A percentile compares a stretch with the other conserved stretches of the same genome.
Evolutionary conservation across 345 rosid genomes (phyloP).

Genomic region (Heritiera littoralis): DNA sequence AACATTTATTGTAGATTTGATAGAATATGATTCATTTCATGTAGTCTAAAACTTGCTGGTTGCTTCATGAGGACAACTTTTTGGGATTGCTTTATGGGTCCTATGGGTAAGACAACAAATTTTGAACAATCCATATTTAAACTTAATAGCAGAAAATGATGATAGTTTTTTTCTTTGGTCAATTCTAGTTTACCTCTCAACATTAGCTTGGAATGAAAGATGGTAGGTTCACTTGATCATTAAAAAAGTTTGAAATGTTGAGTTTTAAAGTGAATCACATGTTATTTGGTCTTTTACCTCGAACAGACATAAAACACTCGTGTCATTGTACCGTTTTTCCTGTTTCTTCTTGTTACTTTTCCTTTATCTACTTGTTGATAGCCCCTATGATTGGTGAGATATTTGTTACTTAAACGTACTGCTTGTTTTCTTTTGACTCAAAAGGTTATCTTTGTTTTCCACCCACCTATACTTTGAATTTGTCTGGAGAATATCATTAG

Average conservation of each 20-base stretch:
- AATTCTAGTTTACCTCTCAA: constrained; percentile 4
- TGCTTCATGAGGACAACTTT: not conserved
- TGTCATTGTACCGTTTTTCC: not conserved
- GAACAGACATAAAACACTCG: not conserved
- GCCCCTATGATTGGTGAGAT: not conserved
- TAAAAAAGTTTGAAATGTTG: not conserved
- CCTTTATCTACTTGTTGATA: not conserved
- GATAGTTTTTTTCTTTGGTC: not conserved
- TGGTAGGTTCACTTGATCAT: not conserved
- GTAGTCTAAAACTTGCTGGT: not conserved
- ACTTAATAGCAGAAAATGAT: not conserved
- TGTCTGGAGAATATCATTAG: not conserved
- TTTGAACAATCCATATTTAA: not conserved
- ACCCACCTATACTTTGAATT: constrained; percentile 5
- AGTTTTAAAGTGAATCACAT: not conserved
- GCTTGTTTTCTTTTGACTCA: constrained; percentile 12
- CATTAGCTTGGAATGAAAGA: not conserved
- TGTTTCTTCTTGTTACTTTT: not conserved
- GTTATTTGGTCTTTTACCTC: not conserved
- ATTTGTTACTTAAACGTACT: not conserved
- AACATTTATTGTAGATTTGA: not conserved
- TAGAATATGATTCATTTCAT: constrained; percentile 1
- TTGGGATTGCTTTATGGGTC: not conserved
- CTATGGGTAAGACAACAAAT: not conserved
- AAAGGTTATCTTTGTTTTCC: constrained; percentile 7